These are phyloP conservation scores for Serendipita sp. DNA, from an alignment of 1,284 basidiomycete species.

Conservation along the genomic window DNA sequence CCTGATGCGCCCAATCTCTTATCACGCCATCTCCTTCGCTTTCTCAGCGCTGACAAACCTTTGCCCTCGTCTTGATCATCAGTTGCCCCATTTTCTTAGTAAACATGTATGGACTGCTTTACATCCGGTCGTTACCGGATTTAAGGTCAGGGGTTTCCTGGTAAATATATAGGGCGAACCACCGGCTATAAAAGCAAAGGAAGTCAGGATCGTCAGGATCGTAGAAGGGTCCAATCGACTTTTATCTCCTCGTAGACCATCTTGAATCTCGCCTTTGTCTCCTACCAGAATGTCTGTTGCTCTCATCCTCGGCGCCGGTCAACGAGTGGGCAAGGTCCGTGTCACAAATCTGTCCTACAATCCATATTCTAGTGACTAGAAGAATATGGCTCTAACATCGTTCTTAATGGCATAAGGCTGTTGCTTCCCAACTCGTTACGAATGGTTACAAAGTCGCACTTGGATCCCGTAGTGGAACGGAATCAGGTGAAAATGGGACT, in stretches of 20 bases:
- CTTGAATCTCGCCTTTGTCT: constrained; percentile 3
- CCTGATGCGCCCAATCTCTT: too few relatives aligned
- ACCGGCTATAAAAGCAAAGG: constrained; percentile 37
- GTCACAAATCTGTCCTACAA: too few relatives aligned
- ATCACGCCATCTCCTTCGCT: too few relatives aligned
- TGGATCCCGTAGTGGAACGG: constrained; percentile 10
- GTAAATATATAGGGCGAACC: too few relatives aligned
- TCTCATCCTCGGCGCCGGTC: neutral
- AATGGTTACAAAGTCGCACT: constrained; percentile 17
- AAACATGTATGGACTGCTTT: constrained; percentile 32
- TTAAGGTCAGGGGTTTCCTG: constrained; percentile 16
- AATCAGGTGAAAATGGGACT: constrained; percentile 9
- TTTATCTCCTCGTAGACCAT: constrained; percentile 6
- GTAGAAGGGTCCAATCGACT: constrained; percentile 77
- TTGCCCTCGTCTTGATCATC: constrained; percentile 52
- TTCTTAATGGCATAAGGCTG: neutral
- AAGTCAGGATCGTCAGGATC: constrained; percentile 40
- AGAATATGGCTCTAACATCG: too few relatives aligned
- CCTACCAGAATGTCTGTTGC: neutral
- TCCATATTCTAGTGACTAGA: too few relatives aligned
- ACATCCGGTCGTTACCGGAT: constrained; percentile 19
- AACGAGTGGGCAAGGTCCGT: neutral
- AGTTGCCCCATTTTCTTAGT: constrained; percentile 54
- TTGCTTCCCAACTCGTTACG: neutral
- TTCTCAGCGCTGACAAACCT: too few relatives aligned